phyloP scores from a whole-genome alignment of 2,329 filamentous ascomycete genomes.

The Clonostachys solani region DNA sequence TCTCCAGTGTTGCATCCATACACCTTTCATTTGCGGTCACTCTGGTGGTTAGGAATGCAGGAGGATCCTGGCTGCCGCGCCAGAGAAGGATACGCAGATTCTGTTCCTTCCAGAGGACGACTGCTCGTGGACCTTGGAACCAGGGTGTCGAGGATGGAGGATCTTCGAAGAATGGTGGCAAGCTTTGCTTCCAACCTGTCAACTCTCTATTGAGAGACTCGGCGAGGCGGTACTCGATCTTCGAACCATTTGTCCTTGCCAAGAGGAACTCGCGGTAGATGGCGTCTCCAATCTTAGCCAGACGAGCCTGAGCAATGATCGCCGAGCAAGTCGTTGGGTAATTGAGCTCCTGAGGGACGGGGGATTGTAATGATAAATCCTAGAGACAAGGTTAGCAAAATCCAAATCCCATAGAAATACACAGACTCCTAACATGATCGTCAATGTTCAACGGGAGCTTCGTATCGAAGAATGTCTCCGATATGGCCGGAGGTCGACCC shows the following conservation, averaged over 20 bases:
- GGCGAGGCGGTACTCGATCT: conserved; percentile 28
- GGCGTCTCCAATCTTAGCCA: conserved; percentile 30
- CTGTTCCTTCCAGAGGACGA: conserved; percentile 34
- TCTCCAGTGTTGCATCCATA: conserved; percentile 27
- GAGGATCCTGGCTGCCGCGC: conserved; percentile 24
- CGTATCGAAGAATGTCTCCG: conserved; percentile 29
- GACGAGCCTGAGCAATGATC: conserved; percentile 32
- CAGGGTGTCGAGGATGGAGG: conserved; percentile 11
- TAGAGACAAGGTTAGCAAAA: not conserved
- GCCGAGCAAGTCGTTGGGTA: conserved; percentile 32
- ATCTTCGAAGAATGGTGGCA: conserved; percentile 23
- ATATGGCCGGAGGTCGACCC: conserved; percentile 30
- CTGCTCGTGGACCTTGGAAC: conserved; percentile 26
- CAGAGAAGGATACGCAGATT: conserved; percentile 38
- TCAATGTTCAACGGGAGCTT: conserved; percentile 32
- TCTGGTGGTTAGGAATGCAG: conserved; percentile 12
- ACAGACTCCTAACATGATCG: conserved; percentile 19
- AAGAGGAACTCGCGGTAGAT: conserved; percentile 35
- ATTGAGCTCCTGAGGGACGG: conserved; percentile 17
- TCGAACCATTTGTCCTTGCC: conserved; percentile 22
- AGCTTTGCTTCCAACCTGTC: conserved; percentile 19
- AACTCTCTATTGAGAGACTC: conserved; percentile 29
- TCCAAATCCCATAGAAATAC: not conserved
- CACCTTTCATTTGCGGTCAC: conserved; percentile 22
- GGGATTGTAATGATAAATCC: conserved; percentile 1